Conservation (phyloP, 2,329 filamentous ascomycete genomes). For the Sordariomycetes sp. region DNA sequence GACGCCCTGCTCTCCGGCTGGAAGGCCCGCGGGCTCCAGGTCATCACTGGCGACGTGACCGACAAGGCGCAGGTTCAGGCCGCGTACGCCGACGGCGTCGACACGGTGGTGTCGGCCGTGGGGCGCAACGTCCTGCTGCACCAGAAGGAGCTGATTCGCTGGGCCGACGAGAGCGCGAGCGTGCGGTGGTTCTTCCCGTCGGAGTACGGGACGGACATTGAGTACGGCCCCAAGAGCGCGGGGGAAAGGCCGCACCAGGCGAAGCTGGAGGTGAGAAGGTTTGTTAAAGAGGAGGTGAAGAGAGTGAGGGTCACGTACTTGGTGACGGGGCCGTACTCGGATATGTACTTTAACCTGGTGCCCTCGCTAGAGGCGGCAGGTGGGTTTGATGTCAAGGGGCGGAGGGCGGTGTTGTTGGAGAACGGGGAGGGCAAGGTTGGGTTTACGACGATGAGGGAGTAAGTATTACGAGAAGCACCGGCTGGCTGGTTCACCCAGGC, state of each 20-base stretch:
- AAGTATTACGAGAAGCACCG: conserved; percentile 19
- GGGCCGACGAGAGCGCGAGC: conserved; percentile 35
- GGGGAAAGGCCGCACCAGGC: conserved; percentile 57
- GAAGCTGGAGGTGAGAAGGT: conserved; percentile 58
- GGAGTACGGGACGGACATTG: conserved; percentile 57
- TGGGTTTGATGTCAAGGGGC: conserved; percentile 45
- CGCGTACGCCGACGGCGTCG: conserved; percentile 30
- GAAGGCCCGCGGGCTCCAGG: neutral
- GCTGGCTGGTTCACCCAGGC: neutral
- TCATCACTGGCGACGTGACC: conserved; percentile 5
- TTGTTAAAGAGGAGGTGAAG: conserved; percentile 40
- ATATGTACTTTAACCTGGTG: conserved; percentile 44
- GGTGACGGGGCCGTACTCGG: conserved; percentile 60
- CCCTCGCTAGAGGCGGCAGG: conserved; percentile 31
- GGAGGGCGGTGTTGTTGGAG: conserved; percentile 50
- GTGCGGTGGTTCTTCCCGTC: conserved; percentile 58
- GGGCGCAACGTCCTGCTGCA: conserved; percentile 50
- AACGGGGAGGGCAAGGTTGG: conserved; percentile 51
- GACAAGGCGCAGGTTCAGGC: conserved; percentile 3
- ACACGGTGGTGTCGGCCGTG: conserved; percentile 56
- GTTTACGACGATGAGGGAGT: conserved; percentile 65
- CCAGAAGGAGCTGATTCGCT: conserved; percentile 50
- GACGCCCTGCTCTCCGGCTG: neutral
- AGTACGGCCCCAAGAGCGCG: conserved; percentile 45
- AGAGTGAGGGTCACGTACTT: conserved; percentile 53